Evolutionary conservation across 2,329 filamentous ascomycete genomes (phyloP), one percentile per base, ranked within the genome.

Genomic region (Alternaria sp.): DNA sequence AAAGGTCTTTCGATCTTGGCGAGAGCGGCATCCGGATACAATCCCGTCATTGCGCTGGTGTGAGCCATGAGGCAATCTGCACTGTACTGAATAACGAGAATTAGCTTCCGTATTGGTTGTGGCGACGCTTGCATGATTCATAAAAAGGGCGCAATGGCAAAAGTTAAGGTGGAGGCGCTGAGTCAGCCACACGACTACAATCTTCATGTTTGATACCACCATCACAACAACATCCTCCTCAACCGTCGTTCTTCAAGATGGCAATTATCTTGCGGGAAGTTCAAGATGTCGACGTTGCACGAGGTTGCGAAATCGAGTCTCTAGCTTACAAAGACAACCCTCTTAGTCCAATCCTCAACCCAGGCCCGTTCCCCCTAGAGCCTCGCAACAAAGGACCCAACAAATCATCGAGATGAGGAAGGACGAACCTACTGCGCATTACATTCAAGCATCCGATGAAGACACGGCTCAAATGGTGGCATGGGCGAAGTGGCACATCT

Each of bases 401-500:
- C 48, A 63, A 10, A 45, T 68, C 13, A 51, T 62, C 33, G 21
- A 58, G 6, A 50, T 58, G 34, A 54, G 66, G 36, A 57, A 65
- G 9, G 42, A 62, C 2, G 65, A 72, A 17, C 31, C 60, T 4
- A 63, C 63, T 5, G 46, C 37, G 0, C 36, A 49, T 5, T 71
- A 67, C 28, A 31, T 72, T 4, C 68, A 75, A 53, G 69, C 63
- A 31, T 62, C 71, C 17, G 69, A 76, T 39, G 62, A 67, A 45
- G 65, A 64, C 4, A 65, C 64, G 1, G 59, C 58, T 7, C 61
- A 71, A n/a, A 66, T 72, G 51, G 64, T 73, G 4, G 71, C 71
- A 1, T 71, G 69, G 33, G 63, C 72, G 2, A 72, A 75, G 46
- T 76, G 71, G 71, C 60, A 70, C 41, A 39, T 77, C 10, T 72